Evolutionary conservation across 176 grass and related monocot species (phyloP).

Genomic region (Carex scoparia): DNA sequence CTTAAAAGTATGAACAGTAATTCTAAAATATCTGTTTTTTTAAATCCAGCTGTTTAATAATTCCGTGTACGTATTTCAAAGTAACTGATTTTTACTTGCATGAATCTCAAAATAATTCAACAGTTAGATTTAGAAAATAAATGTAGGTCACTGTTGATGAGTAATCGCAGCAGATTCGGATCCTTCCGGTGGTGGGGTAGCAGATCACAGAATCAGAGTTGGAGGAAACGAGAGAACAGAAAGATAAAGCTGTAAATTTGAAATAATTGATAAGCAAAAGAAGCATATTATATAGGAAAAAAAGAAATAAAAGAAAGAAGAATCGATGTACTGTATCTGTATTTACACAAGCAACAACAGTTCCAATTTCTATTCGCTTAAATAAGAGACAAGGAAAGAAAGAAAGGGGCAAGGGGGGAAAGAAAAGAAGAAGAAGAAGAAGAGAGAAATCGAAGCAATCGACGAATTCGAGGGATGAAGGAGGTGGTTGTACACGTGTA

Average conservation of each 20-base stretch:
- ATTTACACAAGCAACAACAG: not conserved
- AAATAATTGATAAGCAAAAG: not conserved
- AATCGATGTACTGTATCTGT: not conserved
- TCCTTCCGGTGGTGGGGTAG: not conserved
- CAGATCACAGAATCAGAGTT: constrained; percentile 5
- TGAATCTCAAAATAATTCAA: too few species aligned
- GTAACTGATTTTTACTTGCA: too few species aligned
- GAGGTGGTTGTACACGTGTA: constrained; percentile 98
- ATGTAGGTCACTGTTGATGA: too few species aligned
- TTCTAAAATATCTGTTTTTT: too few species aligned
- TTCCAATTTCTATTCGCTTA: not conserved
- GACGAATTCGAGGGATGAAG: constrained; percentile 43
- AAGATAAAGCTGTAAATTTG: constrained; percentile 18
- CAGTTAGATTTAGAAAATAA: too few species aligned
- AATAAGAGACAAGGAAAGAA: not conserved
- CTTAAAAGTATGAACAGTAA: too few species aligned
- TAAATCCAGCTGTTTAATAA: too few species aligned
- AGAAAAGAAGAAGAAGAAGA: not conserved
- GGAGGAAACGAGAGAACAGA: not conserved
- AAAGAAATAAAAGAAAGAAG: not conserved
- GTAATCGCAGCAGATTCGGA: too few species aligned
- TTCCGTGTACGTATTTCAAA: too few species aligned
- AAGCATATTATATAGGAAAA: not conserved
- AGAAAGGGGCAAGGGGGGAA: not conserved
- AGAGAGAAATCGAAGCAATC: not conserved